Evolutionary conservation across 352 stramenopile genomes (phyloP).

Genomic region (Phytophthora rubi): DNA sequence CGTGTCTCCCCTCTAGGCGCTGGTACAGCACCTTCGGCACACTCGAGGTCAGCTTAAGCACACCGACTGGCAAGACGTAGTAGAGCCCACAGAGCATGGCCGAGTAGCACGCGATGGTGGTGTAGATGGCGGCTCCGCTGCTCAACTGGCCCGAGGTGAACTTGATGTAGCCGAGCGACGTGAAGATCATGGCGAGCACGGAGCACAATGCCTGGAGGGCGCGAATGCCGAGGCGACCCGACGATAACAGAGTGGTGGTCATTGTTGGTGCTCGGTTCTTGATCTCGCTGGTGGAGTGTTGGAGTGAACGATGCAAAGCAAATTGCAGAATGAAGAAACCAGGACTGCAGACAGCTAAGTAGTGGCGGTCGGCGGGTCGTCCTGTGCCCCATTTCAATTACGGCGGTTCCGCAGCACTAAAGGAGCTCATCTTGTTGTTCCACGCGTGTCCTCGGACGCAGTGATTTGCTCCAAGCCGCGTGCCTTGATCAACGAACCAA

Average conservation of each 20-base stretch:
- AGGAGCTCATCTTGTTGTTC: conserved; percentile 18
- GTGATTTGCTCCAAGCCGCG: conserved; percentile 34
- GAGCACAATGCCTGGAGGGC: conserved; percentile 37
- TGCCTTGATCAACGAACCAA: conserved; percentile 20
- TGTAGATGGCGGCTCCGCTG: conserved; percentile 46
- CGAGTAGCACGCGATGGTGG: conserved; percentile 49
- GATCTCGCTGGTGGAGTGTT: neutral
- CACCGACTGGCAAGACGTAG: conserved; percentile 41
- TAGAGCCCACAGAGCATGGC: conserved; percentile 45
- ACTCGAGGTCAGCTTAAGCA: conserved; percentile 29
- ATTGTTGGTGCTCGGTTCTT: conserved; percentile 8
- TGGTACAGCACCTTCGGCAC: conserved; percentile 40
- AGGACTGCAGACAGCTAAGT: neutral
- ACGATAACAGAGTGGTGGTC: conserved; percentile 22
- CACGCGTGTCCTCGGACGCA: conserved; percentile 23
- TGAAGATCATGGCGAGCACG: conserved; percentile 54
- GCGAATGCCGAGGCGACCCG: conserved; percentile 29
- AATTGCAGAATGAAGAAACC: conserved; percentile 31
- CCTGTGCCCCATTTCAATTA: conserved; percentile 18
- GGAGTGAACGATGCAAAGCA: conserved; percentile 28
- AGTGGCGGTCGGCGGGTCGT: neutral
- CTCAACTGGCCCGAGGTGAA: conserved; percentile 44
- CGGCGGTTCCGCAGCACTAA: conserved; percentile 9
- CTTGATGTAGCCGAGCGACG: conserved; percentile 53
- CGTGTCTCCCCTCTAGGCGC: too few species aligned